These are phyloP conservation scores for Colletotrichum higginsianum DNA, from an alignment of 2,329 filamentous ascomycete species.

Conservation along the genomic window DNA sequence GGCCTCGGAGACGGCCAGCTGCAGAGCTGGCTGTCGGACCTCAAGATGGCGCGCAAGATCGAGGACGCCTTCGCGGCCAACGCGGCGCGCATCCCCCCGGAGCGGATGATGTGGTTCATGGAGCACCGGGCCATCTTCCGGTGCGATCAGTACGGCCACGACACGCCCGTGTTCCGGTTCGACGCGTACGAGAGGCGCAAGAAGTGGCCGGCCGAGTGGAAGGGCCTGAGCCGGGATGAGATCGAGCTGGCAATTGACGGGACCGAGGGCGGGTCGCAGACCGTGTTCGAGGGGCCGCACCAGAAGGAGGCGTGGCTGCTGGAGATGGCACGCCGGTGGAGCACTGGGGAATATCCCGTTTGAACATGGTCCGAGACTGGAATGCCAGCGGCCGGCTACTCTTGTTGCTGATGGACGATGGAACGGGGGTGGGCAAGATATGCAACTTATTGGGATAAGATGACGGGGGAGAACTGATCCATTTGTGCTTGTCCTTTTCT, in stretches of 20 bases:
- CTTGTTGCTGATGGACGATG: no score
- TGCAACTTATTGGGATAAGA: no score
- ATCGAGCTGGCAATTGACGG: slow-evolving; percentile 7
- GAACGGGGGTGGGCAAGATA: no score
- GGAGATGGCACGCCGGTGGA: not conserved
- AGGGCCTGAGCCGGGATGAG: not conserved
- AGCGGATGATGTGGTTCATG: not conserved
- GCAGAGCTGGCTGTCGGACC: not conserved
- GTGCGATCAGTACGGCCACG: not conserved
- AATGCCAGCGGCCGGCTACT: not conserved
- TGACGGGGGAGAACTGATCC: no score
- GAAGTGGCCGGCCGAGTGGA: slow-evolving; percentile 2
- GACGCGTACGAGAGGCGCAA: not conserved
- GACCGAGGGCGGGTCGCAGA: not conserved
- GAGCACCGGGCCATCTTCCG: not conserved
- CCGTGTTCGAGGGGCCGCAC: not conserved
- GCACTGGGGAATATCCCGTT: not conserved
- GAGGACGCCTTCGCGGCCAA: not conserved
- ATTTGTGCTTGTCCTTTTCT: no score
- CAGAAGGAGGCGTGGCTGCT: not conserved
- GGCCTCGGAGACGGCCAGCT: not conserved
- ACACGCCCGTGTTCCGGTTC: slow-evolving; percentile 10
- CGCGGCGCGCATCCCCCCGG: not conserved
- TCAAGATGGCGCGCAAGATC: not conserved
- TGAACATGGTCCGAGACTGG: not conserved